phyloP scores from a whole-genome alignment of 2,329 filamentous ascomycete genomes.

The Aspergillus viridinutans region DNA sequence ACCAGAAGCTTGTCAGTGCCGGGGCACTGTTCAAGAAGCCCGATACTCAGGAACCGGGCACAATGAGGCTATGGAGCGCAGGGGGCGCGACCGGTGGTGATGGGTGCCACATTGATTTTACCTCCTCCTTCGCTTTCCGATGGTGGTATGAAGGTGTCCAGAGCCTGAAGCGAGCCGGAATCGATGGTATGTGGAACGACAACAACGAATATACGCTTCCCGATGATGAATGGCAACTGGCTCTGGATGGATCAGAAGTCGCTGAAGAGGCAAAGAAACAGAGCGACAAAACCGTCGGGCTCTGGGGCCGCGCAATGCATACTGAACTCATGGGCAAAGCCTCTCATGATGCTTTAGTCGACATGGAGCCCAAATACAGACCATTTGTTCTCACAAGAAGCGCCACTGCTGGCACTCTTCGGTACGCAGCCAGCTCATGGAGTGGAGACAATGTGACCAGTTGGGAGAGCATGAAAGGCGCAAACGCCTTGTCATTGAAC shows the following conservation, averaged over 20 bases:
- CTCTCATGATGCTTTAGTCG: constrained; percentile 63
- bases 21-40: constrained; percentile 63
- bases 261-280: constrained; percentile 34
- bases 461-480: constrained; percentile 69
- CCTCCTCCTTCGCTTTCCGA: constrained; percentile 60
- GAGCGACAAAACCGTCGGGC: constrained; percentile 52
- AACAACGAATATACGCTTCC: constrained; percentile 71
- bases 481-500: constrained; percentile 64
- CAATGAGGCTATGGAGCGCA: constrained; percentile 66
- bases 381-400: constrained; percentile 68
- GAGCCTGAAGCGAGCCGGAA: constrained; percentile 58
- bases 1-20: constrained; percentile 54
- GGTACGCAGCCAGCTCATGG: constrained; percentile 69
- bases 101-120: constrained; percentile 70
- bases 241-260: constrained; percentile 47
- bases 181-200: constrained; percentile 75
- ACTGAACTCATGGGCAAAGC: constrained; percentile 68
- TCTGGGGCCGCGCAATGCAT: constrained; percentile 67
- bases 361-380: constrained; percentile 54
- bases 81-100: constrained; percentile 67
- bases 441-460: constrained; percentile 71
- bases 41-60: constrained; percentile 48
- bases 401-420: constrained; percentile 65
- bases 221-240: constrained; percentile 62
- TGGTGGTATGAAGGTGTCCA: constrained; percentile 70